Evolutionary conservation across 441 rosid genomes (phyloP).

Genomic region (Syzygium syzygioides): DNA sequence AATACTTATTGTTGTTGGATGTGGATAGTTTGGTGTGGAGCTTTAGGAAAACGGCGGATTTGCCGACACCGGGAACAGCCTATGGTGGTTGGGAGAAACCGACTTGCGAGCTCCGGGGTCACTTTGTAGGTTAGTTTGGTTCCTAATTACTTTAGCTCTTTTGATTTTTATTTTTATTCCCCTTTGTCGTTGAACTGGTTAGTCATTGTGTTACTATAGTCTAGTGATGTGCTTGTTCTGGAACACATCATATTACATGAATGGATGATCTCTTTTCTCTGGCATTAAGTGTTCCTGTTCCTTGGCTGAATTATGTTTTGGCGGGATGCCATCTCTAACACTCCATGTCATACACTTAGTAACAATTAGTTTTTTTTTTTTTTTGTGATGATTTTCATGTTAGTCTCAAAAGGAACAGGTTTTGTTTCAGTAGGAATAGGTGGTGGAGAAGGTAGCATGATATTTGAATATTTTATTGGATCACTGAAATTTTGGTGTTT

Average conservation of each 20-base stretch:
- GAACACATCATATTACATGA: neutral
- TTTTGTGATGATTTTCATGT: neutral
- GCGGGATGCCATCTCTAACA: neutral
- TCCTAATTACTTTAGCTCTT: neutral
- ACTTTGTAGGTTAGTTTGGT: conserved; percentile 68
- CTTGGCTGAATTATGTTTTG: neutral
- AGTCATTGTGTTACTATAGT: neutral
- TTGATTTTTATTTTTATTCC: neutral
- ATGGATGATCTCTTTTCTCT: neutral
- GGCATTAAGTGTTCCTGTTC: neutral
- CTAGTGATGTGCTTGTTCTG: neutral
- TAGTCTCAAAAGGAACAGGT: neutral
- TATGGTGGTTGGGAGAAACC: conserved; percentile 92
- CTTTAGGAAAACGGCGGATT: conserved; percentile 76
- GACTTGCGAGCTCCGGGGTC: conserved; percentile 70
- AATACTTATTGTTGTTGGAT: conserved; percentile 73
- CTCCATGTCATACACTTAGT: neutral
- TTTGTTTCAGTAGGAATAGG: neutral
- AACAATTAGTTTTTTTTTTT: neutral
- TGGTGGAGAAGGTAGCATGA: neutral
- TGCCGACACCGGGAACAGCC: conserved; percentile 45
- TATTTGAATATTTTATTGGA: neutral
- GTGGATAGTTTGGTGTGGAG: conserved; percentile 75
- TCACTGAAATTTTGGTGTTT: neutral
- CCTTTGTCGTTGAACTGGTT: neutral